Evolutionary conservation across 345 rosid genomes (phyloP), one percentile per base, ranked within the genome.

Genomic region (Aquilaria yunnanensis): DNA sequence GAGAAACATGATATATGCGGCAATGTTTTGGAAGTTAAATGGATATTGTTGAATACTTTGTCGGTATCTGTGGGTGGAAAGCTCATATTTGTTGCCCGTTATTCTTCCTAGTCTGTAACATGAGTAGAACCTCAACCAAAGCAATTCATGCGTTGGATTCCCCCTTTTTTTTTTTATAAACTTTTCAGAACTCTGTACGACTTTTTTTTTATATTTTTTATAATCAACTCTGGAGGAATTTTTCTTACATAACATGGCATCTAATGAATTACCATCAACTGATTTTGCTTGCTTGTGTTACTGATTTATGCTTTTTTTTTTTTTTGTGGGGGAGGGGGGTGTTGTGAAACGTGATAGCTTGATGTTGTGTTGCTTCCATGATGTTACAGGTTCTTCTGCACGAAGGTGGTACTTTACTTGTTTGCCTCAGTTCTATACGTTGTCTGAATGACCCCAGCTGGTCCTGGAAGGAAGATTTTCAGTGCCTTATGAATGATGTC

Each of bases 351-450:
- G 5, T n/a, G 10, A 9, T n/a, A 47, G 43, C 10, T 51, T 4
- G 16, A 4, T 55, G 56, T 37, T 30, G 9, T 34, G 14, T 59
- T 58, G 2, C 12, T n/a, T 32, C 32, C 45, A 51, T 62, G 48
- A 33, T 73, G 65, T 12, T 46, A 37, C 85, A 93, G 98, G 97
- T 93, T 63, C 95, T 93, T 67, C 56, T 88, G 73, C 97, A 90
- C 32, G 97, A 93, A 81, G 97, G 98, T 0, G 98, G 96, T 31
- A 88, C 99, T 29, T 90, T 93, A 51, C 84, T 90, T 2, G 97
- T 90, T 65, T 90, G 99, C 67, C 89, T 90, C 54, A 90, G 90
- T 71, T 94, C 95, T 3, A 61, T 90, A 12, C 95, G 96, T 0
- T 92, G 84, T 32, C 85, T 90, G 3, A 90, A 83, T 60, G 86